A percentile compares a stretch with the other conserved stretches of the same genome.
These are phyloP conservation scores for Euryodendron excelsum DNA, from an alignment of 148 eudicot genomes.

Conservation along the genomic window DNA sequence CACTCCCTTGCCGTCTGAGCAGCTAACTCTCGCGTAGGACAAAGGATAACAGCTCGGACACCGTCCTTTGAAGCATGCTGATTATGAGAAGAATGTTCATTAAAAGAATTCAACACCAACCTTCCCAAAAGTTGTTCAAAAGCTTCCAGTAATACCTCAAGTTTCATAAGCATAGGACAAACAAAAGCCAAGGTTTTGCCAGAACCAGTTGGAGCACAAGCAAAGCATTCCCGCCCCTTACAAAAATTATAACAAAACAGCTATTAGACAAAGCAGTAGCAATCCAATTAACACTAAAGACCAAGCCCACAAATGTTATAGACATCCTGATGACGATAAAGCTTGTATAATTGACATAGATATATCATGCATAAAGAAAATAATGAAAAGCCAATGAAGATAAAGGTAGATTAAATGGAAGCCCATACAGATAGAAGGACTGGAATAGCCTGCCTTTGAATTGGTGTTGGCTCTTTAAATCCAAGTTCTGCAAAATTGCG, in stretches of 20 bases:
- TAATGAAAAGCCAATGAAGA: not conserved
- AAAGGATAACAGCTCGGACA: constrained; percentile 78
- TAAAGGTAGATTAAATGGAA: constrained; percentile 28
- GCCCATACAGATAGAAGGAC: constrained; percentile 89
- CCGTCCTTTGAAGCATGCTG: constrained; percentile 73
- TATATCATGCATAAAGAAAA: not conserved
- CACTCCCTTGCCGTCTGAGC: constrained; percentile 93
- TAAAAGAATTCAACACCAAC: constrained; percentile 7
- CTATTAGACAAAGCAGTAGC: not conserved
- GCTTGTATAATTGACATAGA: not conserved
- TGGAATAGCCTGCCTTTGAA: constrained; percentile 99
- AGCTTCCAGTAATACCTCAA: constrained; percentile 50
- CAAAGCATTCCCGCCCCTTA: constrained; percentile 95
- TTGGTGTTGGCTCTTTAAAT: constrained; percentile 87
- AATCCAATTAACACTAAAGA: not conserved
- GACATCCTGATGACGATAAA: not conserved
- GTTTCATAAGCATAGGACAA: constrained; percentile 84
- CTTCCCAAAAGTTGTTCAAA: constrained; percentile 8
- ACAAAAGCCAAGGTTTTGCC: constrained; percentile 96
- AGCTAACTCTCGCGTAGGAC: constrained; percentile 94
- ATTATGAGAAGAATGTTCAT: constrained; percentile 12
- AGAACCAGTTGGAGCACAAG: constrained; percentile 98
- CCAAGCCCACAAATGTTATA: not conserved
- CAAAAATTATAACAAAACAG: constrained; percentile 6
- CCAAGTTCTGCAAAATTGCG: constrained; percentile 78